Evolutionary conservation across 495 filamentous ascomycete species (phyloP).

Genomic region (Hypoxylon fragiforme): DNA sequence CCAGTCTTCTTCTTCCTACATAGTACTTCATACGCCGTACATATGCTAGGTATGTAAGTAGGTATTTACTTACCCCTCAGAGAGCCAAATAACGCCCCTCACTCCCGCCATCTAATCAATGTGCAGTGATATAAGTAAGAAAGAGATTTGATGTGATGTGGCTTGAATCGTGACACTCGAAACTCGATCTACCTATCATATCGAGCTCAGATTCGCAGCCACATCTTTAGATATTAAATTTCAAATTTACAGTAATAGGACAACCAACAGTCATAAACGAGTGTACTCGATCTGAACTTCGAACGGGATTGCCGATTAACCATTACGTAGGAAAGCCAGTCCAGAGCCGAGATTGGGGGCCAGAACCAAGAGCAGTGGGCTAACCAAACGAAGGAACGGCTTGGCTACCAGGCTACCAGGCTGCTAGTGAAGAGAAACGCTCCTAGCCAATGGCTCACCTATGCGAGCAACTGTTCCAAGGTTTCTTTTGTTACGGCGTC

Average conservation of each 20-base stretch:
- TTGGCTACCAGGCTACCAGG: too few species aligned
- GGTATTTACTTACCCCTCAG: slow-evolving; percentile 32
- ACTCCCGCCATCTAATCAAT: slow-evolving; percentile 2
- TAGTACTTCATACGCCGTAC: not conserved
- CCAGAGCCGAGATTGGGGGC: slow-evolving; percentile 8
- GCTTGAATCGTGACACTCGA: slow-evolving; percentile 14
- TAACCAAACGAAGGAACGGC: not conserved
- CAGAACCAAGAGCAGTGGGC: not conserved
- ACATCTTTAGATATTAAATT: not conserved
- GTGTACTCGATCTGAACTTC: not conserved
- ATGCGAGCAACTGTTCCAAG: not conserved
- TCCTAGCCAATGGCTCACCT: slow-evolving; percentile 14
- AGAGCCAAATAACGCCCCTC: slow-evolving; percentile 19
- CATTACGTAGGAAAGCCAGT: slow-evolving; percentile 7
- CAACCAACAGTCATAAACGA: not conserved
- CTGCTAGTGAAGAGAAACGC: not conserved
- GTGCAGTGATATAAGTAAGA: too few species aligned
- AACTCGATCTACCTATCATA: not conserved
- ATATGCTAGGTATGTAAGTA: too few species aligned
- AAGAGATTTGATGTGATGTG: slow-evolving; percentile 21
- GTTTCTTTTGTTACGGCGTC: slow-evolving; percentile 13
- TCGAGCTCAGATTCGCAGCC: not conserved
- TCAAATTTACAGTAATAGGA: not conserved
- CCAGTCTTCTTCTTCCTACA: not conserved
- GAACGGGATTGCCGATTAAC: slow-evolving; percentile 15